A percentile compares a stretch with the other conserved stretches of the same genome.
Evolutionary conservation across 345 rosid genomes (phyloP).

Genomic region (Carallia pectinifolia): DNA sequence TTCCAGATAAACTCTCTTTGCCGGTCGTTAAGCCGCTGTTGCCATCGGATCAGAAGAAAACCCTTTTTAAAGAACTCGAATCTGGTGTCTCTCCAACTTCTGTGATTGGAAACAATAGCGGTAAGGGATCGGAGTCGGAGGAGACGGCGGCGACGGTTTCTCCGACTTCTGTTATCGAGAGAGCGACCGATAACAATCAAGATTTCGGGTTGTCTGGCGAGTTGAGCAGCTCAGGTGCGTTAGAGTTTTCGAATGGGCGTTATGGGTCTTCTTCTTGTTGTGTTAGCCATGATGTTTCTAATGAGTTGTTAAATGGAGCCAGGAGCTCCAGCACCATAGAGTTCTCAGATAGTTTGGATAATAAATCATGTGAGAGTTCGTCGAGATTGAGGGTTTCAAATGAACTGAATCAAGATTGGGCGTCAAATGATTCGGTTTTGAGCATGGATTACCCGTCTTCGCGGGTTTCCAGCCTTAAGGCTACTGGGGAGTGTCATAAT

Average conservation of each 20-base stretch:
- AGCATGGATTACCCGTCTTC: conserved; percentile 91
- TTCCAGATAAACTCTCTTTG: conserved; percentile 49
- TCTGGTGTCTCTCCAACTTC: conserved; percentile 44
- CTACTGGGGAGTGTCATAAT: conserved; percentile 48
- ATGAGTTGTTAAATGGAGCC: conserved; percentile 28
- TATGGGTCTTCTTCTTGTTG: conserved; percentile 35
- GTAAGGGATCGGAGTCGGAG: conserved; percentile 10
- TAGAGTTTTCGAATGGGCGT: conserved; percentile 36
- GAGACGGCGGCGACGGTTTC: conserved; percentile 34
- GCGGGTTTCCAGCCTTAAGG: conserved; percentile 52
- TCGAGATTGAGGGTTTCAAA: conserved; percentile 42
- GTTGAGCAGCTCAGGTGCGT: conserved; percentile 54
- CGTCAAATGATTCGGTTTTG: conserved; percentile 70
- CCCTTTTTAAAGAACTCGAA: conserved; percentile 42
- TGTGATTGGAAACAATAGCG: conserved; percentile 19
- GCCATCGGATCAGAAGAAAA: conserved; percentile 43
- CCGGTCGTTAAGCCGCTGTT: conserved; percentile 85
- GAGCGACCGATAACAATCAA: conserved; percentile 33
- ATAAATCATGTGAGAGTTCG: conserved; percentile 52
- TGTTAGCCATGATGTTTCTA: conserved; percentile 36
- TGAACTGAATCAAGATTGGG: conserved; percentile 71
- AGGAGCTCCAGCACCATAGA: conserved; percentile 39
- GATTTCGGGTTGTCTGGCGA: conserved; percentile 56
- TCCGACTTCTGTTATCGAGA: conserved; percentile 40
- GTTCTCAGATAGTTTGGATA: conserved; percentile 60